A percentile compares a stretch with the other conserved stretches of the same genome.
These are phyloP conservation scores for Acer campestre DNA, from an alignment of 345 rosid species.

Conservation along the genomic window DNA sequence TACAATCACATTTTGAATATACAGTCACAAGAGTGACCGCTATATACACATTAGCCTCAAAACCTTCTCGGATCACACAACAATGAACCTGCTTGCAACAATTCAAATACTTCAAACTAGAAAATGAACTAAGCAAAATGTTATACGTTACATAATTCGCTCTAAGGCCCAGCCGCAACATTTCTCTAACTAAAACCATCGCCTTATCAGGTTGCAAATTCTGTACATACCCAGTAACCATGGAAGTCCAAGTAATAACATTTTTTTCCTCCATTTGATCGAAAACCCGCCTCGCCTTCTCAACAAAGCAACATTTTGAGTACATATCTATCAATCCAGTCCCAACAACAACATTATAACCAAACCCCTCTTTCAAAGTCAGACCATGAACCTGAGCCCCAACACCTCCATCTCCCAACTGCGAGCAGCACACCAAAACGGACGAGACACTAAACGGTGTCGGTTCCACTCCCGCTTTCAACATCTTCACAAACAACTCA, in stretches of 20 bases:
- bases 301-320: conserved; percentile 28
- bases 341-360: conserved; percentile 32
- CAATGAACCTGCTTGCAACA: conserved; percentile 45
- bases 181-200: conserved; percentile 33
- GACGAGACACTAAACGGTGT: conserved; percentile 20
- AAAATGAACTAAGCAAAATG: conserved; percentile 36
- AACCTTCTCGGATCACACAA: conserved; percentile 30
- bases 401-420: conserved; percentile 26
- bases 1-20: conserved; percentile 29
- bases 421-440: conserved; percentile 34
- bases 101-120: conserved; percentile 18
- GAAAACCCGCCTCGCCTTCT: conserved; percentile 28
- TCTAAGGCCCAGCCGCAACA: conserved; percentile 24
- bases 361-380: conserved; percentile 32
- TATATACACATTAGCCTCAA: conserved; percentile 28
- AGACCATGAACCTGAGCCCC: conserved; percentile 39
- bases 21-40: conserved; percentile 32
- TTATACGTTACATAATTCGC: conserved; percentile 32
- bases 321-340: conserved; percentile 40
- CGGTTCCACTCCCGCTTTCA: conserved; percentile 14
- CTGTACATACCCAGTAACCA: conserved; percentile 34
- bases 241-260: conserved; percentile 37
- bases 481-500: conserved; percentile 27
- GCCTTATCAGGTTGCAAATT: conserved; percentile 30
- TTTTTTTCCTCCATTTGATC: conserved; percentile 27